Base-by-base conservation (phyloP, 2,329 filamentous ascomycete genomes). In the Monilinia fructigena region DNA sequence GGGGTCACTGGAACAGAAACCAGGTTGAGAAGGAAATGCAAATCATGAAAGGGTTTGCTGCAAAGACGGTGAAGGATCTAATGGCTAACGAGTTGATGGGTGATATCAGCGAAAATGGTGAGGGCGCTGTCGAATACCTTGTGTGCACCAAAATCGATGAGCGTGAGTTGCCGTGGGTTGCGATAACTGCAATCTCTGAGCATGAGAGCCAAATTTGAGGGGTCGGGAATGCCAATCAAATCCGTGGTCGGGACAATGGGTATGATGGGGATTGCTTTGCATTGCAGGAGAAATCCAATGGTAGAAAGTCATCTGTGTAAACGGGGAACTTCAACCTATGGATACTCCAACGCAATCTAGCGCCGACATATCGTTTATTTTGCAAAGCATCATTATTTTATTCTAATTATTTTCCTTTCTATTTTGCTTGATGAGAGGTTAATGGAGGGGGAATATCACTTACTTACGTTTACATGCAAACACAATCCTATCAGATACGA, bases 161-260 rank as follows among this genome's bases (percentile, higher is more conserved):
- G 3, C 7, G 67, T 35, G 73, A 75, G 40, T 50, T 73, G 38
- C 72, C 73, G 2, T 74, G 71, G 72, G 26, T 35, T 61, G 14
- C 26, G 8, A 18, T 35, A 12, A 35, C n/a, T 18, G 5, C 11
- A 5, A 23, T 38, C 47, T 16, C 45, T n/a, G 52, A 58, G 28
- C n/a, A 40, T n/a, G 45, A 61, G 45, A 8, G 14, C n/a, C 2
- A 8, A 12, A 12, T 8, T 40, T 50, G 28, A 40, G n/a, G n/a
- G 11, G 50, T 18, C 31, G 8, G 7, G 12, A 3, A 31, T 35
- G 28, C n/a, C 18, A 38, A 1, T 3, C 8, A 3, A 20, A 40
- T 14, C 2, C 35, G n/a, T 50, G 45, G 31, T 23, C 5, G 14
- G n/a, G 4, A 7, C 31, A 38, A 12, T 16, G 26, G 14, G 4